Evolutionary conservation across 2,329 filamentous ascomycete genomes (phyloP).

Genomic region (Diplocarpon mali): DNA sequence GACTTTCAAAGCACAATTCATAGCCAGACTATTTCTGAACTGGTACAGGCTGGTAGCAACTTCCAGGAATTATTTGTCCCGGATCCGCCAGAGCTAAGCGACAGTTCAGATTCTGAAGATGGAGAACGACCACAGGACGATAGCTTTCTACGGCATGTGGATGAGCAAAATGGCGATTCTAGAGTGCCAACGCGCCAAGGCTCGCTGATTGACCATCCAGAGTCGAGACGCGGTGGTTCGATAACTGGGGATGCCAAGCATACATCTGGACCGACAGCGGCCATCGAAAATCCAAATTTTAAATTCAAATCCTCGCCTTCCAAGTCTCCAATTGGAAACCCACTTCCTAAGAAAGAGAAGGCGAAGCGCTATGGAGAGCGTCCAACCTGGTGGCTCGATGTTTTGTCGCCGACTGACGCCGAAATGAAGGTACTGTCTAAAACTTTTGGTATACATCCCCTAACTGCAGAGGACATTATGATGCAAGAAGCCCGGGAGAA

Average conservation of each 20-base stretch:
- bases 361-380: constrained; percentile 60
- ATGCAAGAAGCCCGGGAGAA: constrained; percentile 96
- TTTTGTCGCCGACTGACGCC: constrained; percentile 78
- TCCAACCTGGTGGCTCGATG: constrained; percentile 94
- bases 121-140: constrained; percentile 28
- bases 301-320: constrained; percentile 11
- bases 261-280: constrained; percentile 11
- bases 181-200: constrained; percentile 34
- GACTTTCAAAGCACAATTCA: constrained; percentile 94
- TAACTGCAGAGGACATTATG: constrained; percentile 94
- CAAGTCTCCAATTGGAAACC: constrained; percentile 28
- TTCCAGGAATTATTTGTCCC: constrained; percentile 88
- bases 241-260: constrained; percentile 5
- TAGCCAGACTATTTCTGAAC: constrained; percentile 86
- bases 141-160: constrained; percentile 23
- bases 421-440: constrained; percentile 94
- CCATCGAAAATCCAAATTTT: constrained; percentile 18
- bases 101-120: constrained; percentile 52
- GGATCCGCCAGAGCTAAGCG: constrained; percentile 64
- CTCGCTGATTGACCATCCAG: constrained; percentile 20
- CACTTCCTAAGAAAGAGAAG: constrained; percentile 27
- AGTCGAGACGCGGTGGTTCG: constrained; percentile 15
- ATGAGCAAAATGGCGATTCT: constrained; percentile 31
- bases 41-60: constrained; percentile 72
- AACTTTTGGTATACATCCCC: constrained; percentile 87